Base-by-base conservation (phyloP, 2,329 filamentous ascomycete species). In the Diaporthe sp. region DNA sequence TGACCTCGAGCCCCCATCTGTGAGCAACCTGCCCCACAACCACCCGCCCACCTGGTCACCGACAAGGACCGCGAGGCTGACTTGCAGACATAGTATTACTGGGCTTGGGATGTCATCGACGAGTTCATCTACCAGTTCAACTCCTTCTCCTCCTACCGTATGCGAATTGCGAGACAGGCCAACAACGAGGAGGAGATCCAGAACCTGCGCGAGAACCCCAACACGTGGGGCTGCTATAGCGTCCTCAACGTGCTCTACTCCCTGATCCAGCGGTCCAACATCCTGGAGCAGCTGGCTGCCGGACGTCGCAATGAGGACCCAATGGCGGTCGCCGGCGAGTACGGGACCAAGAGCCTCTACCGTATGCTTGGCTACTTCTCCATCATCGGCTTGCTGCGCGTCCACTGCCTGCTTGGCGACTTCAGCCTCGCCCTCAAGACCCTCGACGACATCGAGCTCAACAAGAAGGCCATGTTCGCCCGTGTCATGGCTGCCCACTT, bases 61-160 rank as follows among this genome's bases (percentile, higher is more conserved):
- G n/a, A 68, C 42, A 75, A 63, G 53, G 70, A 25, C 20, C 22
- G 9, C 39, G 72, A 75, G 74, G 67, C 76, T 77, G 72, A 77
- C 76, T 17, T 31, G 28, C 20, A 15, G n/a, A 13, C 42, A 47
- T 84, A 98, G 95, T 97, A 98, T 88, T 98, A 96, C 89, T 99
- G 97, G 97, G 97, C 97, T 57, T 99, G 97, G 97, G 97, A 99
- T 85, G 96, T 98, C 80, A 98, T 99, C 87, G 97, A 99, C 86
- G 97, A 99, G 87, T 99, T 99, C 89, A 98, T 99, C 88, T 99
- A 99, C 90, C 97, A 99, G 86, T 99, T 99, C 90, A 98, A 99
- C 90, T 97, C 96, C 76, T 99, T 99, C 90, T 98, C 95, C 85
- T 95, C 95, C 78, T 98, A 98, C 91, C 93, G 97, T 83, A 95